Conservation (phyloP, 441 rosid genomes). For the Populus hybrid region DNA sequence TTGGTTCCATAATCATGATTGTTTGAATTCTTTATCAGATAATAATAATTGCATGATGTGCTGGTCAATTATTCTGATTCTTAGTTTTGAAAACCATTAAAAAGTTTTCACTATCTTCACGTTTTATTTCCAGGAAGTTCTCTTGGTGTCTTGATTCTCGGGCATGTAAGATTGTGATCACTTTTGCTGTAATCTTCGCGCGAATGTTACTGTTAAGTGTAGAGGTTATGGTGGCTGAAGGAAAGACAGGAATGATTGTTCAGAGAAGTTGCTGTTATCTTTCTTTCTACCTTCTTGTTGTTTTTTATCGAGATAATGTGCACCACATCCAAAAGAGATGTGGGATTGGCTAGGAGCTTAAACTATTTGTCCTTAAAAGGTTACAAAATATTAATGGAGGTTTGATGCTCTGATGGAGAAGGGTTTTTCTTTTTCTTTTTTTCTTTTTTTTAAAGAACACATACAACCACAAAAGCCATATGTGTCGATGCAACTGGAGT, state of each 20-base stretch:
- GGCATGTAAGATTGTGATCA: background rate
- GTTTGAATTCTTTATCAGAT: background rate
- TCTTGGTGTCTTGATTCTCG: background rate
- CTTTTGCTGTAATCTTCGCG: background rate
- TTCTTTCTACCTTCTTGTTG: background rate
- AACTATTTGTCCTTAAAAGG: background rate
- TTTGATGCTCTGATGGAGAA: background rate
- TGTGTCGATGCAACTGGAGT: background rate
- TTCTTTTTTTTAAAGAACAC: background rate
- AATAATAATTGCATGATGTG: background rate
- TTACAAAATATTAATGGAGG: background rate
- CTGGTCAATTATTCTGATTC: background rate
- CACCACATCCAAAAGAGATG: background rate
- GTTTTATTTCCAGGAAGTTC: background rate
- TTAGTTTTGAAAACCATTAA: background rate
- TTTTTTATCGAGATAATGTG: background rate
- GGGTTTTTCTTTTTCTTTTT: background rate
- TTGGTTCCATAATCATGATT: background rate
- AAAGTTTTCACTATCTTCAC: background rate
- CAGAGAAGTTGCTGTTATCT: background rate
- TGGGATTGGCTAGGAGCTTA: background rate
- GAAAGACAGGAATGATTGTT: background rate
- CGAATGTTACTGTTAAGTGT: background rate
- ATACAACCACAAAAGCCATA: background rate
- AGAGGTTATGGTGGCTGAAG: background rate